Evolutionary conservation across 306 rosid species (phyloP).

Genomic region (Abrus pulchellus): DNA sequence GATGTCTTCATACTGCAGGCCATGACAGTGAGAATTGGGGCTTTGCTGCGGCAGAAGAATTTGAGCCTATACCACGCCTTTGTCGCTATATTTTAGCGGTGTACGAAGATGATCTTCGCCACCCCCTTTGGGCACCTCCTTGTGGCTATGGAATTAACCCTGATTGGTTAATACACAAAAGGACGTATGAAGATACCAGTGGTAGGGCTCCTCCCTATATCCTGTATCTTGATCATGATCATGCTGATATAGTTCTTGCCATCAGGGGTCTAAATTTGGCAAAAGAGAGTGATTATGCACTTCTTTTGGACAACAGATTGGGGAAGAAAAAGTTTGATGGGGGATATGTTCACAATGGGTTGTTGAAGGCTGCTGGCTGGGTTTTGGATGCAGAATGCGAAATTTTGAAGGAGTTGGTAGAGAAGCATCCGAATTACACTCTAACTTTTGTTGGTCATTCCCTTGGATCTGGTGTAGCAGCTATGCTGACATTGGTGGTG

Average conservation of each 20-base stretch:
- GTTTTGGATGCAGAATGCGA: slow-evolving; percentile 77
- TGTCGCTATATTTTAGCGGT: slow-evolving; percentile 88
- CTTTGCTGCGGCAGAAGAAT: slow-evolving; percentile 75
- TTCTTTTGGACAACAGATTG: slow-evolving; percentile 81
- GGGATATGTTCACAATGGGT: slow-evolving; percentile 97
- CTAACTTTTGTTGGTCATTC: slow-evolving; percentile 91
- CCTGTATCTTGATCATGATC: slow-evolving; percentile 81
- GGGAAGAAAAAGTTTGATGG: slow-evolving; percentile 90
- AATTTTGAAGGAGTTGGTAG: slow-evolving; percentile 67
- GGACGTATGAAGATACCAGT: slow-evolving; percentile 67
- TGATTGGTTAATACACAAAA: slow-evolving; percentile 63
- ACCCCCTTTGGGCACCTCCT: slow-evolving; percentile 83
- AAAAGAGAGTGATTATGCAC: slow-evolving; percentile 88
- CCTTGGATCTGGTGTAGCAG: slow-evolving; percentile 91
- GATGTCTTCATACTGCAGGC: slow-evolving; percentile 94
- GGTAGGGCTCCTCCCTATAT: slow-evolving; percentile 85
- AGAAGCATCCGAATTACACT: slow-evolving; percentile 73
- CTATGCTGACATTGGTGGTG: slow-evolving; percentile 77
- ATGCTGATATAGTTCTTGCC: slow-evolving; percentile 85
- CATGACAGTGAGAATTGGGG: slow-evolving; percentile 99
- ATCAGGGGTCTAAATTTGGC: slow-evolving; percentile 89
- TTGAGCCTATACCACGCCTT: slow-evolving; percentile 88
- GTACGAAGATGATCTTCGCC: slow-evolving; percentile 87
- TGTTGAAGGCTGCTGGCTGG: slow-evolving; percentile 80
- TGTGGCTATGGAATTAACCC: slow-evolving; percentile 90